Conservation (phyloP, 1,284 basidiomycete genomes). For the Macrocystidia cucumis region DNA sequence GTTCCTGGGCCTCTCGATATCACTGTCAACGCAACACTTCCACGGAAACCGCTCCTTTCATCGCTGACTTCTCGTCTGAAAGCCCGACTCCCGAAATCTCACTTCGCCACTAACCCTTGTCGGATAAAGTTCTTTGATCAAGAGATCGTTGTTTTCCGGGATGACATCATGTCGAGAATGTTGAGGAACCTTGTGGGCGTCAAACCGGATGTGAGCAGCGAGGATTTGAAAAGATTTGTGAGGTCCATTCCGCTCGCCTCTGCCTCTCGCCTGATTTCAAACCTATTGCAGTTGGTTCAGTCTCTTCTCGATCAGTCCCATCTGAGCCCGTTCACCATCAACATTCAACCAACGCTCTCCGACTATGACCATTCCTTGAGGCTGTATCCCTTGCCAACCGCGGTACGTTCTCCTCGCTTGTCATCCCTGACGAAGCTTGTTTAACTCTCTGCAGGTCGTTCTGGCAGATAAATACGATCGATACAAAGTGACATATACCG, state of each 20-base stretch:
- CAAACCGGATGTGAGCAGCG: conserved; percentile 67
- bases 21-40: conserved; percentile 69
- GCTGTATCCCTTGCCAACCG: conserved; percentile 91
- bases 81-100: conserved; percentile 66
- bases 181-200: conserved; percentile 85
- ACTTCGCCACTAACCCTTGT: conserved; percentile 90
- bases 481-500: conserved; percentile 95
- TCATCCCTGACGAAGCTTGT: not conserved
- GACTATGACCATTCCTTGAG: conserved; percentile 92
- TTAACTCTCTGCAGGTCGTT: conserved; percentile 61
- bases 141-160: conserved; percentile 91
- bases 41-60: conserved; percentile 73
- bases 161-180: conserved; percentile 93
- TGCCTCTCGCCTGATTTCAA: not conserved
- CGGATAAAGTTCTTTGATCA: conserved; percentile 94
- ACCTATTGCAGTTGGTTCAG: conserved; percentile 71
- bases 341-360: conserved; percentile 82
- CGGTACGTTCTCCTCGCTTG: conserved; percentile 43
- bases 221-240: conserved; percentile 85
- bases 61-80: conserved; percentile 65
- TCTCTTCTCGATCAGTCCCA: conserved; percentile 90
- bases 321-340: conserved; percentile 77
- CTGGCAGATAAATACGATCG: conserved; percentile 96
- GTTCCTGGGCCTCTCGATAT: conserved; percentile 93
- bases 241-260: too few species aligned